Conservation (phyloP, 2,329 filamentous ascomycete species). For the Teratosphaeria gauchensis region DNA sequence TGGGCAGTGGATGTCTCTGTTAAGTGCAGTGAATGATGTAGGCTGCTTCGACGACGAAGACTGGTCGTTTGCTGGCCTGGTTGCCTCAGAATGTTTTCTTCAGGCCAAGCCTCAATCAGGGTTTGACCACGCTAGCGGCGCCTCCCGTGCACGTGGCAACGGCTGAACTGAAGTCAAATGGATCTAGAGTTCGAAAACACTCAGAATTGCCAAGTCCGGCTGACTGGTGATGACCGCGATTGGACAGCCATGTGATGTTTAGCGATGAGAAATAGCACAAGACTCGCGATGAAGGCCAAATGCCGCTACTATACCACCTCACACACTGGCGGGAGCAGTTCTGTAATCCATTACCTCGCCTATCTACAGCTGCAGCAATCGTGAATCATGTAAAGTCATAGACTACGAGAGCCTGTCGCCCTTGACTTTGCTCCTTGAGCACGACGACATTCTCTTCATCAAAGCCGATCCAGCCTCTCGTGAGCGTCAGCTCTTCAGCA, state of each 20-base stretch:
- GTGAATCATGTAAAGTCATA: slow-evolving; percentile 68
- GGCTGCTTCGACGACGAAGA: not conserved
- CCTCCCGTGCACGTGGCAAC: not conserved
- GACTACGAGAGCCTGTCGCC: slow-evolving; percentile 64
- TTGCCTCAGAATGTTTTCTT: not conserved
- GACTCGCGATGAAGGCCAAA: too few species aligned
- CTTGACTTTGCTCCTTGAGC: slow-evolving; percentile 59
- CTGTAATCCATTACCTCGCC: too few species aligned
- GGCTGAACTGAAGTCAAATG: too few species aligned
- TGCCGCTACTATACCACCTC: too few species aligned
- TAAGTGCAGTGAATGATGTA: too few species aligned
- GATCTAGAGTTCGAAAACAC: too few species aligned
- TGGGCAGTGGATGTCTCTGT: too few species aligned
- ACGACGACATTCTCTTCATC: slow-evolving; percentile 90
- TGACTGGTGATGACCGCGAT: too few species aligned
- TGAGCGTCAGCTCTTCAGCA: slow-evolving; percentile 28
- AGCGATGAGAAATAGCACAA: too few species aligned
- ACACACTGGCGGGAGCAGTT: too few species aligned
- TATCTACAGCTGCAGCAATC: not conserved
- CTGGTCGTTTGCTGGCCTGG: not conserved
- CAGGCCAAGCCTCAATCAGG: not conserved
- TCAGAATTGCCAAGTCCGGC: too few species aligned
- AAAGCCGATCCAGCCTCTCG: slow-evolving; percentile 66
- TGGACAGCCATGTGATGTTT: too few species aligned
- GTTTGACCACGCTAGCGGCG: not conserved